These are phyloP conservation scores for Metschnikowia borealis DNA, from an alignment of 805 yeast species.

Conservation along the genomic window DNA sequence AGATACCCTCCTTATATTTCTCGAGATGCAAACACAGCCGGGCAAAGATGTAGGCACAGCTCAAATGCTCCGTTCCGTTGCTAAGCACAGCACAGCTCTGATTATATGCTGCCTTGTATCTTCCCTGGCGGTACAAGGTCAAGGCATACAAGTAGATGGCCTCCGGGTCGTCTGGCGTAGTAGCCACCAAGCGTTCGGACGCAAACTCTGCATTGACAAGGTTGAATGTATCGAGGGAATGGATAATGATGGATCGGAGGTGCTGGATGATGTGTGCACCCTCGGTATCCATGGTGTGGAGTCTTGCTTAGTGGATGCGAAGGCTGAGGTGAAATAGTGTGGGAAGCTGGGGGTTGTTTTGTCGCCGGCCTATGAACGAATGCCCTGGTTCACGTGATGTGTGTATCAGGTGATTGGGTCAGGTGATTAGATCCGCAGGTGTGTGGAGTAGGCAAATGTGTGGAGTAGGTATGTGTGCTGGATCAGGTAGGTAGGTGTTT, in stretches of 20 bases:
- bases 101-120: constrained; percentile 61
- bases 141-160: constrained; percentile 68
- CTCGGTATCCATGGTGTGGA: constrained; percentile 15
- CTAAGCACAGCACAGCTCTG: constrained; percentile 28
- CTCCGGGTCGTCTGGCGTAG: constrained; percentile 50
- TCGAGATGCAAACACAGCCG: constrained; percentile 57
- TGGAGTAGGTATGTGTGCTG: too few relatives aligned
- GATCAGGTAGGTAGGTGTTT: neutral
- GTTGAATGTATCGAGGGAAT: constrained; percentile 68
- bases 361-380: too few relatives aligned
- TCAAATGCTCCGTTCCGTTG: constrained; percentile 51
- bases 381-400: too few relatives aligned
- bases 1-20: constrained; percentile 58
- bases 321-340: neutral
- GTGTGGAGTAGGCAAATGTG: too few relatives aligned
- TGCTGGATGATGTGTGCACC: constrained; percentile 32
- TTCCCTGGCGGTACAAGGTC: constrained; percentile 54
- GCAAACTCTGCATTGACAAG: constrained; percentile 78
- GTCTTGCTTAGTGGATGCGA: neutral
- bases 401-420: too few relatives aligned
- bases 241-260: constrained; percentile 58
- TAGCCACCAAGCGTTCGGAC: constrained; percentile 74
- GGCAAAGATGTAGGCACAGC: constrained; percentile 75
- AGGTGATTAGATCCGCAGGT: too few relatives aligned
- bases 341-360: too few relatives aligned